Conservation (phyloP, 495 filamentous ascomycete species). For the Trichoderma reesei region DNA sequence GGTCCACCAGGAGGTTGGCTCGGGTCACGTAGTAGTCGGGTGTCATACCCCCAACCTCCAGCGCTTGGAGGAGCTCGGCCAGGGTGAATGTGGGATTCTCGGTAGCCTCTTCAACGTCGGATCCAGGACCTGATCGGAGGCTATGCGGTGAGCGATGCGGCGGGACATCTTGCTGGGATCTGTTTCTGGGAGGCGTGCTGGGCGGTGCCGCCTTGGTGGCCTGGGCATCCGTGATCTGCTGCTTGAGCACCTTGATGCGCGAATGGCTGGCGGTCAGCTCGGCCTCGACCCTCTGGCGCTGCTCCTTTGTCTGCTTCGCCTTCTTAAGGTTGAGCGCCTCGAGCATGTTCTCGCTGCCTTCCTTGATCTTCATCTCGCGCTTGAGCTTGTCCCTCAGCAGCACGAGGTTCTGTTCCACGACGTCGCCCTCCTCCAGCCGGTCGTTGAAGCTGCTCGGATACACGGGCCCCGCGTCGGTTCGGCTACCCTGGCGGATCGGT, state of each 20-base stretch:
- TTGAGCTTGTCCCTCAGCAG: constrained; percentile 72
- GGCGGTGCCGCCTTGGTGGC: constrained; percentile 52
- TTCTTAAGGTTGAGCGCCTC: constrained; percentile 93
- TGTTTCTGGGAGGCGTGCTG: constrained; percentile 63
- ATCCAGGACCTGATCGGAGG: constrained; percentile 39
- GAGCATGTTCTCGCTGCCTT: constrained; percentile 92
- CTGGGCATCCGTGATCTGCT: constrained; percentile 63
- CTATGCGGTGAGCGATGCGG: constrained; percentile 51
- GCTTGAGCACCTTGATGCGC: constrained; percentile 73
- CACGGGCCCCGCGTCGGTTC: constrained; percentile 48
- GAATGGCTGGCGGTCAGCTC: constrained; percentile 86
- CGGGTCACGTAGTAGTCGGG: constrained; percentile 90
- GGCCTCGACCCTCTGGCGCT: constrained; percentile 74
- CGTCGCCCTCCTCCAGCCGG: constrained; percentile 55
- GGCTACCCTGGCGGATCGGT: constrained; percentile 57
- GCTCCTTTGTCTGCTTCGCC: constrained; percentile 88
- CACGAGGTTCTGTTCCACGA: constrained; percentile 63
- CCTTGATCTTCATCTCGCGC: constrained; percentile 94
- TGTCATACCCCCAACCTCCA: constrained; percentile 78
- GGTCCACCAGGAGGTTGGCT: constrained; percentile 81
- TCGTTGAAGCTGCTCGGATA: constrained; percentile 27
- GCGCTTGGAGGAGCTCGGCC: constrained; percentile 73
- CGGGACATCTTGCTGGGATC: constrained; percentile 51
- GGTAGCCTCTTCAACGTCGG: constrained; percentile 57
- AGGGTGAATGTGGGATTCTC: constrained; percentile 89